Conservation (phyloP, 495 filamentous ascomycete species). For the Cairneyella variabilis region DNA sequence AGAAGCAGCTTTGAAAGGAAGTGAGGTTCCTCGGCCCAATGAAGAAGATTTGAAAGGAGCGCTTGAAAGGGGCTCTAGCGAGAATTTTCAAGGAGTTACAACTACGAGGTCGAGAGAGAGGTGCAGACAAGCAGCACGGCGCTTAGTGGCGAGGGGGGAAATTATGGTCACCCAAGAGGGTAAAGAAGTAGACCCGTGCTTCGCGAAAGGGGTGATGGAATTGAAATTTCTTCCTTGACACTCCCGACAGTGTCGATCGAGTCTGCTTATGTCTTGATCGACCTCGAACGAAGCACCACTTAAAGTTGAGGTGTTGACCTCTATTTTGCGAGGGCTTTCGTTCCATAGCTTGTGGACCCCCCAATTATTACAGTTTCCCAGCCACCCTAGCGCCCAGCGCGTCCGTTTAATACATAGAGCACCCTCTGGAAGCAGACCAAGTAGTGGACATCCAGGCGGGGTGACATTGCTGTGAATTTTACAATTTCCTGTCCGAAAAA, state of each 20-base stretch:
- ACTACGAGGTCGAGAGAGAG: constrained; percentile 7
- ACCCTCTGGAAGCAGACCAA: too few species aligned
- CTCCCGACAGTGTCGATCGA: too few species aligned
- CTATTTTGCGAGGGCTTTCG: not conserved
- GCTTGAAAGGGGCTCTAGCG: not conserved
- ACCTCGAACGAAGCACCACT: not conserved
- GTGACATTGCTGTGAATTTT: too few species aligned
- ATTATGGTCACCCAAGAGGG: constrained; percentile 10
- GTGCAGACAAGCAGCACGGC: constrained; percentile 10
- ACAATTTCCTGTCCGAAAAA: too few species aligned
- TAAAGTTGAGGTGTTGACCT: too few species aligned
- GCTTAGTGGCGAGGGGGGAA: constrained; percentile 4
- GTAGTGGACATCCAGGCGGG: too few species aligned
- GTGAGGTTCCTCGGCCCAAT: not conserved
- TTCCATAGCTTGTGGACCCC: not conserved
- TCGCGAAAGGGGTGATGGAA: constrained; percentile 17
- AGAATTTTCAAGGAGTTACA: not conserved
- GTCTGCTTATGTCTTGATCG: not conserved
- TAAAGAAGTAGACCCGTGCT: constrained; percentile 10
- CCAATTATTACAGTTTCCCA: too few species aligned
- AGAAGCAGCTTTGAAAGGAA: not conserved
- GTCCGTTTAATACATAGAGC: too few species aligned
- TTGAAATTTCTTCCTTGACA: constrained; percentile 10
- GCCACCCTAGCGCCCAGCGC: too few species aligned
- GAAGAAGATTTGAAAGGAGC: not conserved